Conservation (phyloP, 176 grass and related monocot species). For the Aegilops bicornis region DNA sequence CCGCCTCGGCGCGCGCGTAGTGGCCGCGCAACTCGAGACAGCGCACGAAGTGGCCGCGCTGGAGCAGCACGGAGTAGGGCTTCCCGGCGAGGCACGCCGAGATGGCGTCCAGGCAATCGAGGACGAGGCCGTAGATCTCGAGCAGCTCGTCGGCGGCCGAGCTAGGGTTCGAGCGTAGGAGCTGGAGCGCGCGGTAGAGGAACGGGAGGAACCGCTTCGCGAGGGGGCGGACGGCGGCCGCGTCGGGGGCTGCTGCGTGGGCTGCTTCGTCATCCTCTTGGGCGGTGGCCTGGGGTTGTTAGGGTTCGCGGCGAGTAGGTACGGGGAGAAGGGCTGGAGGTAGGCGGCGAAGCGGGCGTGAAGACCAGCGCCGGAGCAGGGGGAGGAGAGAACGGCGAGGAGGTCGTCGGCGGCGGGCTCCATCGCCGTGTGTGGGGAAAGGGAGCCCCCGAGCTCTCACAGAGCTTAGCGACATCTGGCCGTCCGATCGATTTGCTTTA, state of each 20-base stretch:
- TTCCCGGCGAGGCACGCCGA: constrained; percentile 69
- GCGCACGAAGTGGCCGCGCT: constrained; percentile 46
- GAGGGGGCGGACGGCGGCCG: constrained; percentile 41
- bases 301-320: constrained; percentile 41
- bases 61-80: constrained; percentile 69
- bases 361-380: constrained; percentile 35
- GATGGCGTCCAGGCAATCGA: constrained; percentile 63
- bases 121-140: constrained; percentile 47
- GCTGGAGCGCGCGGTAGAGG: constrained; percentile 57
- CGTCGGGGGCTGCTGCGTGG: constrained; percentile 32
- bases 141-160: constrained; percentile 45
- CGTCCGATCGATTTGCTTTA: too few species aligned
- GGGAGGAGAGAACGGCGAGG: constrained; percentile 43
- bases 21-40: constrained; percentile 56
- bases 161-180: constrained; percentile 47
- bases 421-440: constrained; percentile 30
- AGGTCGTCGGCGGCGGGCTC: constrained; percentile 56
- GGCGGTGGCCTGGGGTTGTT: constrained; percentile 25
- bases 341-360: constrained; percentile 58
- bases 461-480: too few species aligned
- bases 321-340: constrained; percentile 56
- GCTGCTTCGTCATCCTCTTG: constrained; percentile 44
- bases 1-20: constrained; percentile 47
- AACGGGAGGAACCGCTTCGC: constrained; percentile 77
- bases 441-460: too few species aligned